A percentile compares a stretch with the other conserved stretches of the same genome.
Conservation (phyloP, 1,139 yeast species). For the Debaryomyces singareniensis region DNA sequence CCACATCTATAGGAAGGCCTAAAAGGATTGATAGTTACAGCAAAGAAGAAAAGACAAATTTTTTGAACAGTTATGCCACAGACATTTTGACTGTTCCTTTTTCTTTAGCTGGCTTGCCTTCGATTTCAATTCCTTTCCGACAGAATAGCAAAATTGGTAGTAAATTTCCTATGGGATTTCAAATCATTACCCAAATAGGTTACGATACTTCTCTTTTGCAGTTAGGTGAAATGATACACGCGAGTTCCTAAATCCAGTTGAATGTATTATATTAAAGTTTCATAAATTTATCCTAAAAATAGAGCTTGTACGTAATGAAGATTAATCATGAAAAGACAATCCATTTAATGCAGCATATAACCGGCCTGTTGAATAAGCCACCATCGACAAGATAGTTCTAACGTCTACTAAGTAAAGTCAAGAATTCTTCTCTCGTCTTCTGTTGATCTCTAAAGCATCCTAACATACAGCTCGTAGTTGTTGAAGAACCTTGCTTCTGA, state of each 20-base stretch:
- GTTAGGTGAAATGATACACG: constrained; percentile 13
- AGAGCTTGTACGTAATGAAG: no score
- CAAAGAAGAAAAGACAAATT: constrained; percentile 25
- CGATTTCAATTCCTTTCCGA: constrained; percentile 64
- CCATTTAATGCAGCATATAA: no score
- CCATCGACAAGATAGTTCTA: no score
- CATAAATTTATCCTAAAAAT: constrained; percentile 6
- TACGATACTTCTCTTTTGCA: constrained; percentile 61
- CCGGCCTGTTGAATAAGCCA: no score
- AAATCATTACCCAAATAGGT: constrained; percentile 81
- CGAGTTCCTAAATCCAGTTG: constrained; percentile 22
- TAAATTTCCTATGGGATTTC: constrained; percentile 45
- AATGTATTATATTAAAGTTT: constrained; percentile 38
- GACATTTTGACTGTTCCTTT: constrained; percentile 89
- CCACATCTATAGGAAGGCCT: constrained; percentile 64
- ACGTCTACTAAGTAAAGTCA: constrained; percentile 59
- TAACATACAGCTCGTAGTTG: constrained; percentile 94
- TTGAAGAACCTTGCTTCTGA: constrained; percentile 88
- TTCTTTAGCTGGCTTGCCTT: constrained; percentile 86
- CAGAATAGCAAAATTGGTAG: constrained; percentile 11
- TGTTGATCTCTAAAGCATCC: constrained; percentile 92
- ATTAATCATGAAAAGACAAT: no score
- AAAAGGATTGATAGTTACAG: constrained; percentile 42
- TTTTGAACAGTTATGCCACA: constrained; percentile 64
- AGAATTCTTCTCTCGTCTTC: constrained; percentile 92